phyloP scores from a whole-genome alignment of 306 rosid genomes.

The Prunus dulcis region DNA sequence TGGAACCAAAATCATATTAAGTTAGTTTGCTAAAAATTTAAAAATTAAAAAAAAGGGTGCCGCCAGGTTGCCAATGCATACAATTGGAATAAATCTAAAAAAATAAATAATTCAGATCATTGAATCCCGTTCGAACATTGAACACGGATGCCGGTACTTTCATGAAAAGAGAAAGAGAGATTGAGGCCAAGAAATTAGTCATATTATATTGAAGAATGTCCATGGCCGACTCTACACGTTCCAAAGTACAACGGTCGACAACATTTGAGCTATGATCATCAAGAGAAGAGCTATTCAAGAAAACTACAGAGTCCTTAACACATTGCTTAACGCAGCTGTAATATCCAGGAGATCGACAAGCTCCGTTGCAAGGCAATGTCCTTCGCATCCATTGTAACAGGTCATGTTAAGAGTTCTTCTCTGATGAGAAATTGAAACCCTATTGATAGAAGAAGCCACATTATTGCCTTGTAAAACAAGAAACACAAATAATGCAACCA shows the following conservation, averaged over 20 bases:
- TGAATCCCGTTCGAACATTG: too few species aligned
- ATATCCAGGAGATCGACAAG: background rate
- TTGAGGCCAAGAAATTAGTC: background rate
- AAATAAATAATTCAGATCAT: too few species aligned
- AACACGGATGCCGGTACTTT: too few species aligned
- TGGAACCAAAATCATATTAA: background rate
- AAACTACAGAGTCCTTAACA: background rate
- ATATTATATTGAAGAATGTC: background rate
- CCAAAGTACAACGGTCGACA: background rate
- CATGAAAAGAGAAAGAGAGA: background rate
- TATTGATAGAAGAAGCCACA: background rate
- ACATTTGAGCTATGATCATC: too few species aligned
- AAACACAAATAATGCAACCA: background rate
- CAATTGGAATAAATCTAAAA: too few species aligned
- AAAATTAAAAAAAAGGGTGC: background rate
- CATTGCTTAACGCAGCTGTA: background rate
- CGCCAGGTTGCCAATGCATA: too few species aligned
- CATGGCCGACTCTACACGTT: background rate
- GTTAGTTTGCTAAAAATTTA: background rate
- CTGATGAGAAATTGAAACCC: background rate
- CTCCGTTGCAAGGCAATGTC: background rate
- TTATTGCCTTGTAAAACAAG: background rate
- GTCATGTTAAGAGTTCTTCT: too few species aligned
- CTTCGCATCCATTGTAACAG: too few species aligned
- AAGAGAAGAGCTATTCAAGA: background rate